These are phyloP conservation scores for Cordia subcordata DNA, from an alignment of 257 asterid species.

Conservation along the genomic window DNA sequence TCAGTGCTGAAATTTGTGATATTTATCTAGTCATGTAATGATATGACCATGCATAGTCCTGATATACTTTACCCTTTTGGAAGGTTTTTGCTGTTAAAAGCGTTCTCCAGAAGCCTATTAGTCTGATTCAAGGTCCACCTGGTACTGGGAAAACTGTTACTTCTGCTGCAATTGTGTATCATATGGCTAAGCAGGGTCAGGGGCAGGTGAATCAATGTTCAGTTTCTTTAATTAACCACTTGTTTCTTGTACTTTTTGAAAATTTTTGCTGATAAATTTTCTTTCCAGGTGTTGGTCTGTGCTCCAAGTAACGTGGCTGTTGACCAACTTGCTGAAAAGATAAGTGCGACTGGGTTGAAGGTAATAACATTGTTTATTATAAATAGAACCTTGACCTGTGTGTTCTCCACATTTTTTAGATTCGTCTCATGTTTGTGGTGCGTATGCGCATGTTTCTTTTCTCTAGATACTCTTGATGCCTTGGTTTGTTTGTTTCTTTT, in stretches of 20 bases:
- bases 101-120: constrained; percentile 94
- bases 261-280: constrained; percentile 10
- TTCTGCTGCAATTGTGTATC: constrained; percentile 96
- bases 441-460: not conserved
- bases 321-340: constrained; percentile 97
- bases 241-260: not conserved
- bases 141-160: constrained; percentile 99
- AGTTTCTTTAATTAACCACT: not conserved
- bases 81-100: constrained; percentile 98
- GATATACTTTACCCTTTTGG: constrained; percentile 1
- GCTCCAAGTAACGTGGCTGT: constrained; percentile 99
- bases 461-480: too few relatives aligned
- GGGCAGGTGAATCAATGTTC: constrained; percentile 58
- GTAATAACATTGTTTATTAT: constrained; percentile 31
- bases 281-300: constrained; percentile 84
- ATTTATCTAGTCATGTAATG: not conserved
- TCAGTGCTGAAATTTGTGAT: too few relatives aligned
- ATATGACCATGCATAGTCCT: constrained; percentile 6
- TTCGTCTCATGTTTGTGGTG: too few relatives aligned
- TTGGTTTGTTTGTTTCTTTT: too few relatives aligned
- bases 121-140: constrained; percentile 97
- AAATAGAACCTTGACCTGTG: constrained; percentile 5
- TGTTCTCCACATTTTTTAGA: not conserved
- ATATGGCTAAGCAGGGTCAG: constrained; percentile 99
- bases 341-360: constrained; percentile 97